Evolutionary conservation across 495 filamentous ascomycete genomes (phyloP), one percentile per base, ranked within the genome.

Genomic region (Trichoderma reesei): DNA sequence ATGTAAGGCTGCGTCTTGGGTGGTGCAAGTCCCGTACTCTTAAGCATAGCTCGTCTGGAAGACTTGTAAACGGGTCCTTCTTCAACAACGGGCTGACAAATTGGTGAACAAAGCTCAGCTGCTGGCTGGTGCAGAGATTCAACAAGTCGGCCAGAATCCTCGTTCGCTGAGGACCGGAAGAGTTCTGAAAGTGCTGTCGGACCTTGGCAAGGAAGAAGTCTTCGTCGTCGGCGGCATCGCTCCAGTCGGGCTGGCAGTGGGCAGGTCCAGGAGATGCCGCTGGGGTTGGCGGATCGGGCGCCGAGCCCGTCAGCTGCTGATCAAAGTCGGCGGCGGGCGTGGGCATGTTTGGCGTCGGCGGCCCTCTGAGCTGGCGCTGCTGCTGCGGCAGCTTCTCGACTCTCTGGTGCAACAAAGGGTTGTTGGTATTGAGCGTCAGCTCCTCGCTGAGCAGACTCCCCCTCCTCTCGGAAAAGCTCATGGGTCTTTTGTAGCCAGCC

Each of bases 41-140:
- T 65, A 98, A 79, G 71, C 92, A 97, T 44, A 98, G 75, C 73
- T 98, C 94, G 73, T 92, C 91, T 6, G 94, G 94, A 59, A 98
- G 81, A 38, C 85, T 86, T 54, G 83, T 86, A 65, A 98, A 97
- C 0, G 94, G 94, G 76, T 98, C 94, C 72, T 96, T 96, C 75
- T 96, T 96, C 65, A 98, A 78, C 59, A 92, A 79, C 41, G 94
- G 94, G 67, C 89, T 89, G 63, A 98, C 92, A 71, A 94, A 92
- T 68, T 92, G 89, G 63, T 92, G 90, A 18, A 98, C 90, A 71
- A 98, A 98, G 73, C 91, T 95, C 65, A 98, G 83, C 68, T 94
- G 89, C 65, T 94, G 91, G 68, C 89, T 96, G 69, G 94, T 91
- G 78, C 95, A 98, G 67, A 95, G 79, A 69, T 92, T 92, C 67